Conservation (phyloP, 2,329 filamentous ascomycete genomes). For the Botrytis paeoniae region DNA sequence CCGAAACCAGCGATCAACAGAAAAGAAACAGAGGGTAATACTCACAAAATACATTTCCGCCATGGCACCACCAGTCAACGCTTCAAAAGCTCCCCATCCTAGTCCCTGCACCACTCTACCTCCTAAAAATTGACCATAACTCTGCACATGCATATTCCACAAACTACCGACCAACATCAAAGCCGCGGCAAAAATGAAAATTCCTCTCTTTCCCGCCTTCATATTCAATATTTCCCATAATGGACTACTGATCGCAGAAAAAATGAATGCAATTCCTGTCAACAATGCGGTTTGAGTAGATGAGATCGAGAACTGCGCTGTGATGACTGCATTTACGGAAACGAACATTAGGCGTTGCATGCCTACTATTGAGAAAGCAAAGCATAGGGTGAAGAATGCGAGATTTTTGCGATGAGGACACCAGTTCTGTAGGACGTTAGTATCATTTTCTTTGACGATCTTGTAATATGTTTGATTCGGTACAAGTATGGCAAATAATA, state of each 20-base stretch:
- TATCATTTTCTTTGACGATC: too few relatives aligned
- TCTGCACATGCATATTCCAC: conserved; percentile 49
- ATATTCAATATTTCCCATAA: conserved; percentile 44
- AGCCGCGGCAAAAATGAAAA: conserved; percentile 49
- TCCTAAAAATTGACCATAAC: conserved; percentile 48
- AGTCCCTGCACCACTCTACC: conserved; percentile 54
- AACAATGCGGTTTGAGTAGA: conserved; percentile 49
- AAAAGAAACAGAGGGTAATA: conserved; percentile 4
- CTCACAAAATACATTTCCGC: conserved; percentile 57
- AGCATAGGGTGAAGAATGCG: conserved; percentile 47
- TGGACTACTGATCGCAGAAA: conserved; percentile 48
- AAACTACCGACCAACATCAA: conserved; percentile 49
- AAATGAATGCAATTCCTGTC: conserved; percentile 52
- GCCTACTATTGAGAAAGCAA: conserved; percentile 46
- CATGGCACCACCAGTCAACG: conserved; percentile 50
- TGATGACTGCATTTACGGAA: conserved; percentile 46
- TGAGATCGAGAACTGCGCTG: conserved; percentile 44
- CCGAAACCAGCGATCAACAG: not conserved
- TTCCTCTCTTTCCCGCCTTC: conserved; percentile 51
- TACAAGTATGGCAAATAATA: not conserved
- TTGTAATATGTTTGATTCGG: not conserved
- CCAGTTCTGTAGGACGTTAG: conserved; percentile 49
- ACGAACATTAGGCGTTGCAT: conserved; percentile 56
- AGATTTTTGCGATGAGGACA: conserved; percentile 52
- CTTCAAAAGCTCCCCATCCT: conserved; percentile 59